These are phyloP conservation scores for Geotrichum candidum DNA, from an alignment of 1,139 yeast species.

Conservation along the genomic window DNA sequence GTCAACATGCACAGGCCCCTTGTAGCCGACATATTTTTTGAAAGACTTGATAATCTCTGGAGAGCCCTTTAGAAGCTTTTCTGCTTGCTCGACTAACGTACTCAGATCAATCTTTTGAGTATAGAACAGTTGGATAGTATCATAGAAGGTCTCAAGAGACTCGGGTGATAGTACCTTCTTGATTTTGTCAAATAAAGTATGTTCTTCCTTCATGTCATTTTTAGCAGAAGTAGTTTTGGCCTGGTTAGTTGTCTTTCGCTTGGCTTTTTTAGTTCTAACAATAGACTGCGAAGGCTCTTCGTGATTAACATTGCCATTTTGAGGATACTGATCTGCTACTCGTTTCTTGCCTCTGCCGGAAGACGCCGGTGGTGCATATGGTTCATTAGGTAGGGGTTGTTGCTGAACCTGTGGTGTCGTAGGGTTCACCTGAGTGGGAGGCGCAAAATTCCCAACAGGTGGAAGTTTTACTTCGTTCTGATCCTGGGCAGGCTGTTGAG, in stretches of 20 bases:
- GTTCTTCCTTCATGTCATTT: background rate
- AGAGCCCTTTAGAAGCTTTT: background rate
- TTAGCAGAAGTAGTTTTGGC: slow-evolving; percentile 6
- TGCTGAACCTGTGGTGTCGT: slow-evolving; percentile 2
- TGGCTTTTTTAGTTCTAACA: slow-evolving; percentile 11
- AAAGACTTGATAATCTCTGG: background rate
- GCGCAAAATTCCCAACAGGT: slow-evolving; percentile 93
- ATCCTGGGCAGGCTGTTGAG: slow-evolving; percentile 28
- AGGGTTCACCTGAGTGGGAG: slow-evolving; percentile 42
- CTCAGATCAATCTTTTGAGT: background rate
- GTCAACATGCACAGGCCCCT: slow-evolving; percentile 50
- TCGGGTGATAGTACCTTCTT: background rate
- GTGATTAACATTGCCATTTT: background rate
- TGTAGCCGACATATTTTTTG: background rate
- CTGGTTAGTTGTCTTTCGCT: slow-evolving; percentile 17
- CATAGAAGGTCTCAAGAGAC: background rate
- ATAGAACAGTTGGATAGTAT: background rate
- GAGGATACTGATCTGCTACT: background rate
- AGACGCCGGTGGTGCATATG: background rate
- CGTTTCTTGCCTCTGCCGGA: slow-evolving; percentile 3
- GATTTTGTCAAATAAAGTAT: background rate
- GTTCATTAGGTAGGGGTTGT: background rate
- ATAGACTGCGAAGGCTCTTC: background rate
- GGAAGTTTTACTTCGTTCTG: slow-evolving; percentile 54
- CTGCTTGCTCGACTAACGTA: background rate